phyloP scores from a whole-genome alignment of 2,329 filamentous ascomycete genomes.

The Lasiodiplodia theobromae region DNA sequence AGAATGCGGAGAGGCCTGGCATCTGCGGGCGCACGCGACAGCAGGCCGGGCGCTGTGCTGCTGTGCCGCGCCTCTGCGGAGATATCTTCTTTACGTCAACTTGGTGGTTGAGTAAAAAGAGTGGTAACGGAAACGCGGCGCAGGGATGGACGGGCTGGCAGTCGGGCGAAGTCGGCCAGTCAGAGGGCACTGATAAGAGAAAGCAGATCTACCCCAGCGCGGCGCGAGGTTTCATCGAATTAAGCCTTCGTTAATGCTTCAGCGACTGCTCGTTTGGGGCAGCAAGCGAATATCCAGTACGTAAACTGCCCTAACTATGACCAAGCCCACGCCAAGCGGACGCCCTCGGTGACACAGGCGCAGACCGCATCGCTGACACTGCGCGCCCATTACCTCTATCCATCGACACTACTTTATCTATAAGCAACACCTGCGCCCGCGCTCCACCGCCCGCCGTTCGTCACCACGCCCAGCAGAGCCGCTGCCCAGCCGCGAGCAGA shows the following conservation, averaged over 20 bases:
- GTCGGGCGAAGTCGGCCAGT: slow-evolving; percentile 23
- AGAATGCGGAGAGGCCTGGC: slow-evolving; percentile 9
- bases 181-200: slow-evolving; percentile 18
- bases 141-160: slow-evolving; percentile 1
- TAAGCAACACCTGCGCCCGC: slow-evolving; percentile 23
- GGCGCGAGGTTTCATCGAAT: slow-evolving; percentile 28
- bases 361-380: slow-evolving; percentile 22
- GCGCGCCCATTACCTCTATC: slow-evolving; percentile 20
- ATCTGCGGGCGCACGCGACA: background rate
- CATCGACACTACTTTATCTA: slow-evolving; percentile 27
- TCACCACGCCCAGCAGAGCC: slow-evolving; percentile 20
- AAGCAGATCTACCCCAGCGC: slow-evolving; percentile 25
- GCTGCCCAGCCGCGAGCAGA: slow-evolving; percentile 16
- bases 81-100: slow-evolving; percentile 23
- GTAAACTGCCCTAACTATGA: slow-evolving; percentile 30
- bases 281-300: slow-evolving; percentile 29
- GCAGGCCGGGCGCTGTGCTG: background rate
- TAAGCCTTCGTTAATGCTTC: slow-evolving; percentile 29
- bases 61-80: slow-evolving; percentile 4
- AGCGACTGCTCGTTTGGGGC: slow-evolving; percentile 18
- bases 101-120: slow-evolving; percentile 28
- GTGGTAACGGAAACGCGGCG: slow-evolving; percentile 19
- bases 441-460: background rate
- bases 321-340: slow-evolving; percentile 30
- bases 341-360: slow-evolving; percentile 22